Percentiles rank a stretch among this genome's conserved stretches.
Evolutionary conservation across 306 rosid species (phyloP).

Genomic region (Spatholobus suberectus): DNA sequence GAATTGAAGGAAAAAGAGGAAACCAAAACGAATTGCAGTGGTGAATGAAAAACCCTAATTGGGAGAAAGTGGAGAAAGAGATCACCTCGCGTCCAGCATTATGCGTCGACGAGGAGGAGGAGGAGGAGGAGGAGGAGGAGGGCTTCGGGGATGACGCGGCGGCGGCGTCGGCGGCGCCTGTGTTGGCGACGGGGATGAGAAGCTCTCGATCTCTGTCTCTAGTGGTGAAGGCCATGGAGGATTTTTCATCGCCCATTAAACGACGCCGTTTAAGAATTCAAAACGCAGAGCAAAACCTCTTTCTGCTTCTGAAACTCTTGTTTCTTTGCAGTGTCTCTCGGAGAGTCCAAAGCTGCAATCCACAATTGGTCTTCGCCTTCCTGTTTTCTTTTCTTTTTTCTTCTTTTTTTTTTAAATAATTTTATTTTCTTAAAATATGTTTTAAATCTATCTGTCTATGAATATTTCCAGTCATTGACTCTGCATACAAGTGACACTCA

Average conservation of each 20-base stretch:
- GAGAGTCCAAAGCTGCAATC: neutral
- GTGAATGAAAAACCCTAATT: constrained; percentile 36
- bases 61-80: neutral
- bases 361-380: neutral
- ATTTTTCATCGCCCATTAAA: constrained; percentile 74
- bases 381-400: neutral
- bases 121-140: constrained; percentile 59
- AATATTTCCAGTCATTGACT: neutral
- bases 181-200: constrained; percentile 75
- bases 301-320: neutral
- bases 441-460: neutral
- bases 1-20: neutral
- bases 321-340: neutral
- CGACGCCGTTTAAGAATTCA: constrained; percentile 49
- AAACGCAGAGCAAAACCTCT: neutral
- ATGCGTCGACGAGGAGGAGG: constrained; percentile 55
- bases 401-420: neutral
- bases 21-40: neutral
- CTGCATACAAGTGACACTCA: neutral
- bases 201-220: constrained; percentile 92
- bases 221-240: constrained; percentile 56
- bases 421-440: neutral
- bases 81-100: constrained; percentile 75
- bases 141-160: constrained; percentile 52
- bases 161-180: constrained; percentile 19